These are phyloP conservation scores for Yamadazyma triangularis DNA, from an alignment of 1,139 yeast species.

Conservation along the genomic window DNA sequence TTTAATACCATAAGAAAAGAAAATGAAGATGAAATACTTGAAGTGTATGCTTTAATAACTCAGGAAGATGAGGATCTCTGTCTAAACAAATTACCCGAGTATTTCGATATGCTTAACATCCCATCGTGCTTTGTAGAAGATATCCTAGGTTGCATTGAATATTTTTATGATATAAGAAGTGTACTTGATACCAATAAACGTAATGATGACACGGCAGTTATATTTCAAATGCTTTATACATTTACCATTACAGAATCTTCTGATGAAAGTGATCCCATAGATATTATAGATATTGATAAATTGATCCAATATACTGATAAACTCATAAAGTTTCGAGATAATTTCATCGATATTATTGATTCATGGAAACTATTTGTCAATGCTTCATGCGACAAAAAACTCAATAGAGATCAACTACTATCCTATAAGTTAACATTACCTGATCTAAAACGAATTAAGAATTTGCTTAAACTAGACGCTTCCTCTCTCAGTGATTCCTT, in stretches of 20 bases:
- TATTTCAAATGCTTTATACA: conserved; percentile 22
- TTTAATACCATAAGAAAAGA: conserved; percentile 2
- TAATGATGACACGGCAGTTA: conserved; percentile 6
- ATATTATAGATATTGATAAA: conserved; percentile 41
- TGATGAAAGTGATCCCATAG: conserved; percentile 23
- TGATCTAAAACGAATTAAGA: conserved; percentile 29
- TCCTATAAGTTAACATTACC: conserved; percentile 26
- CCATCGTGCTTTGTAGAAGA: conserved; percentile 33
- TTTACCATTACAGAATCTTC: conserved; percentile 25
- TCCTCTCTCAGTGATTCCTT: conserved; percentile 24
- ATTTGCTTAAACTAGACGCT: conserved; percentile 22
- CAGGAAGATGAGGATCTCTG: conserved; percentile 27
- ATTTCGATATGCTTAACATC: conserved; percentile 22
- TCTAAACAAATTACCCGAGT: conserved; percentile 21
- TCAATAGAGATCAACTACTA: neutral
- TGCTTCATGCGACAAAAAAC: conserved; percentile 7
- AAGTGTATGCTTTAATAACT: conserved; percentile 20
- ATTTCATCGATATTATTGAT: conserved; percentile 22
- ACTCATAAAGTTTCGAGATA: conserved; percentile 32
- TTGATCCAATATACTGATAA: conserved; percentile 23
- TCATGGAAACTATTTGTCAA: conserved; percentile 35
- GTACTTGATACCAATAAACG: conserved; percentile 16
- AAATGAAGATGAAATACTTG: conserved; percentile 32
- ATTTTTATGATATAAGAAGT: conserved; percentile 24
- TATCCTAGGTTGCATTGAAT: conserved; percentile 27